Percentiles rank a stretch among this genome's conserved stretches.
Evolutionary conservation across 768 basidiomycete genomes (phyloP).

Genomic region (Gloeophyllum trabeum): DNA sequence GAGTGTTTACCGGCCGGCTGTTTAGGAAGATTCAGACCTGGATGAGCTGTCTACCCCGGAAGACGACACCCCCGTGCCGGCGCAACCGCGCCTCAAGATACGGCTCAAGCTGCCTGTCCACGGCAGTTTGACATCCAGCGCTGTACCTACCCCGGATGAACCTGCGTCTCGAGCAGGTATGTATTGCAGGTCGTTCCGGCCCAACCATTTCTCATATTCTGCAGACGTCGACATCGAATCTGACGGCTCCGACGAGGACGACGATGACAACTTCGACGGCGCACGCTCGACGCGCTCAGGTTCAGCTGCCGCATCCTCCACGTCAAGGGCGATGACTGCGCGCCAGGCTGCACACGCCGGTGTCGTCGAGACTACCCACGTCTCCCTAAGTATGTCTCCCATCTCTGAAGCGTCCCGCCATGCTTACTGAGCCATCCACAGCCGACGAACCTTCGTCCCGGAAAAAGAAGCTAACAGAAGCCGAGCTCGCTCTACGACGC

Average conservation of each 20-base stretch:
- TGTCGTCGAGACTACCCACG: constrained; percentile 57
- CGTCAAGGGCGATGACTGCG: constrained; percentile 23
- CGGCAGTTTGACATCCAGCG: constrained; percentile 7
- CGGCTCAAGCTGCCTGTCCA: constrained; percentile 43
- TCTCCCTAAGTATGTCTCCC: constrained; percentile 41
- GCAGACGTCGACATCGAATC: constrained; percentile 30
- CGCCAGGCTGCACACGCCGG: constrained; percentile 65
- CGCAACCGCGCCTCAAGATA: constrained; percentile 42
- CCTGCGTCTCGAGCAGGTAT: constrained; percentile 5
- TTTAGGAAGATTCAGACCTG: constrained; percentile 20
- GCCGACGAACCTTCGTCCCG: constrained; percentile 28
- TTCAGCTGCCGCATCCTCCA: constrained; percentile 14
- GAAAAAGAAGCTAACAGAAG: constrained; percentile 61
- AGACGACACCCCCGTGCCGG: constrained; percentile 13
- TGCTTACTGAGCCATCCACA: not conserved
- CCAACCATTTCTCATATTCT: not conserved
- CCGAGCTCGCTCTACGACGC: constrained; percentile 60
- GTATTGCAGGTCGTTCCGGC: constrained; percentile 8
- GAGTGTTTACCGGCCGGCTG: constrained; percentile 3
- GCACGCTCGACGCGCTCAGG: constrained; percentile 18
- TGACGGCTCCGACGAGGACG: constrained; percentile 28
- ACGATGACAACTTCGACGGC: constrained; percentile 21
- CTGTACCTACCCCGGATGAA: constrained; percentile 10
- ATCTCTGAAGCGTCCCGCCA: not conserved
- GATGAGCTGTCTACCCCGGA: constrained; percentile 20